phyloP scores from a whole-genome alignment of 169 alveolate genomes.

The Plasmodium gonderi region DNA sequence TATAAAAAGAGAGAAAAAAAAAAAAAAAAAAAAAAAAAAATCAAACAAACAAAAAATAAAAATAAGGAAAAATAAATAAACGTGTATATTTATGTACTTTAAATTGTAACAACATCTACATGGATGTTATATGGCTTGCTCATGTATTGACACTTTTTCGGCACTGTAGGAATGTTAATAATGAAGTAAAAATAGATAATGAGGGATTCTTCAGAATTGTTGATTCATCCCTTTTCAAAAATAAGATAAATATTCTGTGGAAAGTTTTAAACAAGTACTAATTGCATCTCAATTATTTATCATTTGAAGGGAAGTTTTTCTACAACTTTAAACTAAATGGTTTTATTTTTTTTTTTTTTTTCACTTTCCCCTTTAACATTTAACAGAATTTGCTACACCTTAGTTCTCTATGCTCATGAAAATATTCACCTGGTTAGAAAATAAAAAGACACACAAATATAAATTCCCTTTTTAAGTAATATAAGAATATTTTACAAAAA shows the following conservation, averaged over 20 bases:
- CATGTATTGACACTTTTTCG: not conserved
- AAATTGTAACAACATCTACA: not conserved
- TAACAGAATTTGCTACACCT: conserved; percentile 46
- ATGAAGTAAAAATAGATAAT: conserved; percentile 32
- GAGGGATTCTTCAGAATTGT: conserved; percentile 48
- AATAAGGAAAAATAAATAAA: not conserved
- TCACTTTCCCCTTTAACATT: not conserved
- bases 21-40: not conserved
- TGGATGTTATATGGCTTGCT: not conserved
- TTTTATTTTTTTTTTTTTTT: not conserved
- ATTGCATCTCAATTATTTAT: not conserved
- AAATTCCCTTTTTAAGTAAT: not conserved
- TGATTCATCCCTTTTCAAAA: conserved; percentile 27
- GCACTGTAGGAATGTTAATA: not conserved
- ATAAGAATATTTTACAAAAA: not conserved
- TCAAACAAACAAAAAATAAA: too few species aligned
- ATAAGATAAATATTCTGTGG: conserved; percentile 52
- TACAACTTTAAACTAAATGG: not conserved
- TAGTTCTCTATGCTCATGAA: conserved; percentile 26
- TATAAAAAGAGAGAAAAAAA: not conserved
- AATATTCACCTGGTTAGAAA: conserved; percentile 52
- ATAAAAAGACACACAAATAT: not conserved
- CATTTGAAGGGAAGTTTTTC: not conserved
- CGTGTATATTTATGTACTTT: not conserved
- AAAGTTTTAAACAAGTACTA: conserved; percentile 54